Conservation (phyloP, 2,329 filamentous ascomycete genomes). For the Curvularia sp. region DNA sequence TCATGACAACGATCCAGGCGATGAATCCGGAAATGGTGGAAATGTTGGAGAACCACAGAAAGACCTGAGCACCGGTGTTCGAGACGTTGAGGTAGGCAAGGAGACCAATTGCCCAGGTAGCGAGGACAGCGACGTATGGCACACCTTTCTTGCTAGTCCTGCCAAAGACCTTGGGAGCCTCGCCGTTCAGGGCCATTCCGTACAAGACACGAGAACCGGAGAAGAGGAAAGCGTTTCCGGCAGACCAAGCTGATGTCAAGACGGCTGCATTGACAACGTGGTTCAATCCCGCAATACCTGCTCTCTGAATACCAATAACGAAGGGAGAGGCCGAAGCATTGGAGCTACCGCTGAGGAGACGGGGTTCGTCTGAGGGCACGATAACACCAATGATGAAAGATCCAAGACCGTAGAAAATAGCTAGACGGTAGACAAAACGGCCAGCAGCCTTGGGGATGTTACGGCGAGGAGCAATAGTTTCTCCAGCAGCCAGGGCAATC, state of each 20-base stretch:
- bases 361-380: slow-evolving; percentile 61
- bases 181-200: slow-evolving; percentile 56
- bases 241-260: slow-evolving; percentile 74
- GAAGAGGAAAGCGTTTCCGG: slow-evolving; percentile 72
- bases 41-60: slow-evolving; percentile 75
- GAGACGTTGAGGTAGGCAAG: slow-evolving; percentile 60
- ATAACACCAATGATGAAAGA: slow-evolving; percentile 66
- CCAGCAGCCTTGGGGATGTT: slow-evolving; percentile 62
- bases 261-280: slow-evolving; percentile 79
- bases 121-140: slow-evolving; percentile 49
- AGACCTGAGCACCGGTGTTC: slow-evolving; percentile 57
- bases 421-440: slow-evolving; percentile 61
- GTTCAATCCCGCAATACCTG: slow-evolving; percentile 71
- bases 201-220: slow-evolving; percentile 61
- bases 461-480: slow-evolving; percentile 45
- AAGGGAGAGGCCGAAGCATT: slow-evolving; percentile 48
- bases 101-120: slow-evolving; percentile 52
- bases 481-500: slow-evolving; percentile 45
- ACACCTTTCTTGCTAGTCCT: slow-evolving; percentile 55
- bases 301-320: slow-evolving; percentile 73
- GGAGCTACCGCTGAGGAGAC: slow-evolving; percentile 50
- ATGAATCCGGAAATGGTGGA: slow-evolving; percentile 65
- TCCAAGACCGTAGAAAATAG: slow-evolving; percentile 62
- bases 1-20: slow-evolving; percentile 62
- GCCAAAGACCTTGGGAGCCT: slow-evolving; percentile 61